phyloP scores from a whole-genome alignment of 208 protist genomes.

The Trypanosoma conorhini region DNA sequence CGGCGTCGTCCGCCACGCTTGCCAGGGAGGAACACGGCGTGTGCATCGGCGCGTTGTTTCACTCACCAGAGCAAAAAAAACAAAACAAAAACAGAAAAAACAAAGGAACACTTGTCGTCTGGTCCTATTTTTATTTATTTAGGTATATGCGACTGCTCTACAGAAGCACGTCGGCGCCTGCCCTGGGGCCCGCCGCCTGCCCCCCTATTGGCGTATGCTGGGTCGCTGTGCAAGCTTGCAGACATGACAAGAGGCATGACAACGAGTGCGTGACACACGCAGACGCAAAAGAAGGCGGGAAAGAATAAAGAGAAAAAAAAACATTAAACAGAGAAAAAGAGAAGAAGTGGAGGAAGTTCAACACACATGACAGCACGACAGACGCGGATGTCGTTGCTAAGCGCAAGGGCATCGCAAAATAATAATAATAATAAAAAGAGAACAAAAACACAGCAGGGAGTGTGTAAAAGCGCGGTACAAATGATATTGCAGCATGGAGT shows the following conservation, averaged over 20 bases:
- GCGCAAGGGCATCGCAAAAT: too few species aligned
- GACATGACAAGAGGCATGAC: not conserved
- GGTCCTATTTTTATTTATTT: not conserved
- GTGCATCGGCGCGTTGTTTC: not conserved
- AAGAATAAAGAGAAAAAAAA: slow-evolving; percentile 13
- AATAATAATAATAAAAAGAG: slow-evolving; percentile 10
- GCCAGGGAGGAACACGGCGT: slow-evolving; percentile 1
- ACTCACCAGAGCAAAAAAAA: too few species aligned
- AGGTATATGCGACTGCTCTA: too few species aligned
- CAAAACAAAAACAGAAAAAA: too few species aligned
- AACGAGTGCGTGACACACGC: not conserved
- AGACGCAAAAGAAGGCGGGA: slow-evolving; percentile 13
- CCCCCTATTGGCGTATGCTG: not conserved
- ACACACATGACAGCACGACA: not conserved
- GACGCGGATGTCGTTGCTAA: not conserved
- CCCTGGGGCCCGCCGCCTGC: too few species aligned
- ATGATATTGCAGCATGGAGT: not conserved
- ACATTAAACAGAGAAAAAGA: slow-evolving; percentile 13
- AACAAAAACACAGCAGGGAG: slow-evolving; percentile 9
- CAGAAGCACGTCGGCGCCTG: too few species aligned
- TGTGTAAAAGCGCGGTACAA: not conserved
- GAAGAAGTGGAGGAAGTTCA: too few species aligned
- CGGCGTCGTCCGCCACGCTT: not conserved
- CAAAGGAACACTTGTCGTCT: not conserved
- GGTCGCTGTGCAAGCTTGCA: not conserved